A percentile compares a stretch with the other conserved stretches of the same genome.
These are phyloP conservation scores for Aspergillus carlsbadensis DNA, from an alignment of 495 filamentous ascomycete genomes.

Conservation along the genomic window DNA sequence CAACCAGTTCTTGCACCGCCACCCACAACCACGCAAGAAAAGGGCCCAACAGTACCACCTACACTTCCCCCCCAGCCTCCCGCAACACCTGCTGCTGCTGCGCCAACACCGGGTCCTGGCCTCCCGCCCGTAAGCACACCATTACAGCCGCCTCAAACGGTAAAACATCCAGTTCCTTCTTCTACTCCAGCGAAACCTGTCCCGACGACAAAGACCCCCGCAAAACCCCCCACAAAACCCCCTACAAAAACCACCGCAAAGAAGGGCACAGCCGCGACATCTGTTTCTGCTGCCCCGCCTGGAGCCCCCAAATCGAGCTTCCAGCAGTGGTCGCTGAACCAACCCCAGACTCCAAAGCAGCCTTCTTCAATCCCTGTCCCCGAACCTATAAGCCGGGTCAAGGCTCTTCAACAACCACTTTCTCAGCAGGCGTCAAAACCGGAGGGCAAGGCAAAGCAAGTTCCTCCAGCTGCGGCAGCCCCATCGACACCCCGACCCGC, in stretches of 20 bases:
- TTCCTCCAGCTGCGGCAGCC: conserved; percentile 17
- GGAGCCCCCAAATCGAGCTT: conserved; percentile 36
- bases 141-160: conserved; percentile 27
- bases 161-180: conserved; percentile 19
- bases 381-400: conserved; percentile 8
- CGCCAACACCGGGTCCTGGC: conserved; percentile 6
- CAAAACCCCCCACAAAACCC: too few relatives aligned
- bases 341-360: conserved; percentile 36
- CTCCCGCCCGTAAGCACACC: conserved; percentile 14
- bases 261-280: conserved; percentile 11
- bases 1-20: conserved; percentile 31
- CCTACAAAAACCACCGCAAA: conserved; percentile 20
- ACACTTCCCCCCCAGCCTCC: conserved; percentile 19
- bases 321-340: conserved; percentile 43
- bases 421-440: conserved; percentile 12
- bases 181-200: conserved; percentile 12
- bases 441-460: conserved; percentile 16
- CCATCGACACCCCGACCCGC: conserved; percentile 34
- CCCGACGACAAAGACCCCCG: conserved; percentile 12
- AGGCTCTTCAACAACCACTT: conserved; percentile 19
- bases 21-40: conserved; percentile 14
- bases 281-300: conserved; percentile 19
- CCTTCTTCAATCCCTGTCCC: conserved; percentile 5
- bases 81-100: conserved; percentile 17
- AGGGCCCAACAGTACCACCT: conserved; percentile 21